These are phyloP conservation scores for Nannochloris sp. DNA, from an alignment of 139 green algal genomes.

Conservation along the genomic window DNA sequence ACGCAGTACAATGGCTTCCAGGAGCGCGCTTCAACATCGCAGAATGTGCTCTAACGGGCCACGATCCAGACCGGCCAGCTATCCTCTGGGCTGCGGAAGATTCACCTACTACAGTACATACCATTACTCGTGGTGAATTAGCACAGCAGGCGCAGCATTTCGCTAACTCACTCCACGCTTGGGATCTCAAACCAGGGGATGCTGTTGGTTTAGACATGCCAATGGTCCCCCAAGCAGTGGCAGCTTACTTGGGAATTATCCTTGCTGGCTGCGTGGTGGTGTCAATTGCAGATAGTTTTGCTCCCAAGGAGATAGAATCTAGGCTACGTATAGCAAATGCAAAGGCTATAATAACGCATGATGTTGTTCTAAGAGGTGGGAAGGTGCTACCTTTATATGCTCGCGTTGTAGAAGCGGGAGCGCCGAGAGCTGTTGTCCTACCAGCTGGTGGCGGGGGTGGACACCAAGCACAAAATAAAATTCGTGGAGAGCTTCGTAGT, in stretches of 20 bases:
- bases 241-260: constrained; percentile 77
- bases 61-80: constrained; percentile 36
- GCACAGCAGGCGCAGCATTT: constrained; percentile 13
- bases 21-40: constrained; percentile 78
- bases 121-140: constrained; percentile 43
- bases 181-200: constrained; percentile 44
- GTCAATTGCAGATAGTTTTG: constrained; percentile 85
- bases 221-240: constrained; percentile 58
- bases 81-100: constrained; percentile 70
- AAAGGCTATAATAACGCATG: constrained; percentile 75
- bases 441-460: constrained; percentile 8
- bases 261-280: constrained; percentile 71
- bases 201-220: constrained; percentile 75
- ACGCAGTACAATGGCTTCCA: constrained; percentile 57
- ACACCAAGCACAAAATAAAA: background rate
- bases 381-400: constrained; percentile 69
- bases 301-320: constrained; percentile 55
- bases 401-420: constrained; percentile 37
- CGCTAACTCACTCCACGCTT: constrained; percentile 30
- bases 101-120: constrained; percentile 27
- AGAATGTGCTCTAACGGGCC: constrained; percentile 37
- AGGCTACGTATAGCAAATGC: constrained; percentile 62
- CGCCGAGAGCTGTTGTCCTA: constrained; percentile 37
- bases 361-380: constrained; percentile 63
- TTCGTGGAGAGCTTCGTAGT: constrained; percentile 21